Evolutionary conservation across 495 filamentous ascomycete genomes (phyloP), one percentile per base, ranked within the genome.

Genomic region (Talaromyces ruber): DNA sequence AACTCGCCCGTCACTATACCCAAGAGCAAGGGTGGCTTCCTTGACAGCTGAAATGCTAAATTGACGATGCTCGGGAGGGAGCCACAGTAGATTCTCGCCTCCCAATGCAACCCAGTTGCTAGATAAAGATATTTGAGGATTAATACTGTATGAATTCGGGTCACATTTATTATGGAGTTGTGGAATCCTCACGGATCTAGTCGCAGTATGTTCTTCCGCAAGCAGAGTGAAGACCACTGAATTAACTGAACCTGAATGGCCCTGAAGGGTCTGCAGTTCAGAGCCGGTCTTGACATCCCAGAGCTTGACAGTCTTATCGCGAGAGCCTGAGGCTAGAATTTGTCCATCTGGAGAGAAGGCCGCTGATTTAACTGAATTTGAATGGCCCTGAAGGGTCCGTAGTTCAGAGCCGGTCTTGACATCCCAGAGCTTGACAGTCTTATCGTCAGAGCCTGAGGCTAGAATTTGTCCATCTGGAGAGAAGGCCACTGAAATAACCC

Each of bases 401-500:
- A 12, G 37, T 7, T 30, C 8, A 11, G 56, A 21, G 25, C 70
- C 67, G 4, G 57, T 65, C 43, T 45, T 59, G 21, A 67, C 16
- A 67, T 78, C 66, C 73, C 72, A 77, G 52, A 77, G 64, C 64
- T 64, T 65, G 55, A 78, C 64, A 9, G 65, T 72, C 4, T n/a
- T n/a, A n/a, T n/a, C n/a, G n/a, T 58, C 61, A 53, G 58, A 64
- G 24, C 64, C 64, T 28, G 61, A 63, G 28, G 34, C 55, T 30
- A 54, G n/a, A 7, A 63, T 57, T 62, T 62, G 24, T 58, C 54
- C 45, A n/a, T n/a, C n/a, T n/a, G n/a, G n/a, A n/a, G n/a, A n/a
- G n/a, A n/a, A n/a, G n/a, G n/a, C n/a, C n/a, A n/a, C n/a, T n/a
- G n/a, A n/a, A n/a, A n/a, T n/a, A n/a, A n/a, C n/a, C n/a, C n/a